Conservation (phyloP, 1,139 yeast genomes). For the Fermentozyma sake region DNA sequence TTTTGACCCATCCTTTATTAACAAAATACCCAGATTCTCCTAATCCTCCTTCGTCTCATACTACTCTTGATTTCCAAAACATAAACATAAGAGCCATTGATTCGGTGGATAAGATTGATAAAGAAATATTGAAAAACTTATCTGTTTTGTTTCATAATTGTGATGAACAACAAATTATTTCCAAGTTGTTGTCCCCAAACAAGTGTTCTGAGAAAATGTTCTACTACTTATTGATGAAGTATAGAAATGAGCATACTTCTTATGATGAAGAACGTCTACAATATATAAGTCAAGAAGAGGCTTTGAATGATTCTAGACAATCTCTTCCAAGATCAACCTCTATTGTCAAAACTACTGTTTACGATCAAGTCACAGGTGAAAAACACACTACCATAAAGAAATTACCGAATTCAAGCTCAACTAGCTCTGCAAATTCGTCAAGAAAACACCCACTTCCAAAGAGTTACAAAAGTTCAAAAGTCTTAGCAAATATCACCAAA, state of each 20-base stretch:
- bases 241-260: conserved; percentile 66
- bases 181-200: conserved; percentile 53
- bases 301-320: conserved; percentile 13
- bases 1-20: conserved; percentile 75
- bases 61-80: conserved; percentile 23
- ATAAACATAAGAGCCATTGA: conserved; percentile 48
- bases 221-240: conserved; percentile 76
- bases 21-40: conserved; percentile 58
- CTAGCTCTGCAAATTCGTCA: conserved; percentile 15
- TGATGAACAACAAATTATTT: conserved; percentile 53
- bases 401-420: conserved; percentile 19
- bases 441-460: conserved; percentile 6
- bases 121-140: conserved; percentile 77
- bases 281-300: conserved; percentile 9
- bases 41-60: conserved; percentile 14
- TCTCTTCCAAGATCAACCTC: conserved; percentile 44
- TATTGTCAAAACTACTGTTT: conserved; percentile 40
- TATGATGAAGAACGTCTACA: conserved; percentile 19
- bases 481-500: conserved; percentile 30
- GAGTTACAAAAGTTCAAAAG: conserved; percentile 12
- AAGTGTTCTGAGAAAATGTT: conserved; percentile 86
- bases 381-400: conserved; percentile 19
- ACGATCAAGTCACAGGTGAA: conserved; percentile 27
- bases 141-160: conserved; percentile 92
- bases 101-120: conserved; percentile 61